These are phyloP conservation scores for Tulasnella sp. DNA, from an alignment of 768 basidiomycete species.

Conservation along the genomic window DNA sequence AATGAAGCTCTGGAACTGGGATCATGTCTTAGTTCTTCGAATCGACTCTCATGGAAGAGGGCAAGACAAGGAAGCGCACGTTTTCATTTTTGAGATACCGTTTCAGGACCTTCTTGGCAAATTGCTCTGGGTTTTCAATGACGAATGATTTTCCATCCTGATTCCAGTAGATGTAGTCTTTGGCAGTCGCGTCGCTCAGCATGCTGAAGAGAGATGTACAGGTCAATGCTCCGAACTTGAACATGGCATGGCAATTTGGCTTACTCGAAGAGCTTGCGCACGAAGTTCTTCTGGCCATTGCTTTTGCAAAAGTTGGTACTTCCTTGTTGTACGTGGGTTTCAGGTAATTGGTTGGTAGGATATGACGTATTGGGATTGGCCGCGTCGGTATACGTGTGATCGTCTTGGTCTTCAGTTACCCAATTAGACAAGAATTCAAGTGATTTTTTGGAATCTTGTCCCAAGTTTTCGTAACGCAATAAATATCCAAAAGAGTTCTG, in stretches of 20 bases:
- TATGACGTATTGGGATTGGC: not conserved
- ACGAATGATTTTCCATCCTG: not conserved
- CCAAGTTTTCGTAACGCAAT: not conserved
- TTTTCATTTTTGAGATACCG: not conserved
- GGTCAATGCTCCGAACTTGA: not conserved
- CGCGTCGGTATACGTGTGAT: not conserved
- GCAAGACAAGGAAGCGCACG: not conserved
- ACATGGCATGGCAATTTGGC: not conserved
- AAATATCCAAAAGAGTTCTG: not conserved
- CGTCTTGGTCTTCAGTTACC: not conserved
- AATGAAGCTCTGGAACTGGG: slow-evolving; percentile 86
- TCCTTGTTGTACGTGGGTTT: not conserved
- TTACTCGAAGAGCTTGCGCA: not conserved
- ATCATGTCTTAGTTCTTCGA: not conserved
- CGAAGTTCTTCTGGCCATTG: not conserved
- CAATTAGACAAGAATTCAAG: not conserved
- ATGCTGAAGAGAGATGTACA: not conserved
- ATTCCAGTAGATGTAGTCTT: not conserved
- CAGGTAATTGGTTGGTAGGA: not conserved
- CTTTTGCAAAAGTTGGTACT: not conserved
- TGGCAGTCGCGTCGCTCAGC: not conserved
- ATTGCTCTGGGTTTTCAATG: not conserved
- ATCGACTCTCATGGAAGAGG: not conserved
- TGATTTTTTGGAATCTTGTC: not conserved
- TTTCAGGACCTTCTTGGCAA: not conserved